Evolutionary conservation across 2,329 filamentous ascomycete genomes (phyloP).

Genomic region (Zalaria obscura): DNA sequence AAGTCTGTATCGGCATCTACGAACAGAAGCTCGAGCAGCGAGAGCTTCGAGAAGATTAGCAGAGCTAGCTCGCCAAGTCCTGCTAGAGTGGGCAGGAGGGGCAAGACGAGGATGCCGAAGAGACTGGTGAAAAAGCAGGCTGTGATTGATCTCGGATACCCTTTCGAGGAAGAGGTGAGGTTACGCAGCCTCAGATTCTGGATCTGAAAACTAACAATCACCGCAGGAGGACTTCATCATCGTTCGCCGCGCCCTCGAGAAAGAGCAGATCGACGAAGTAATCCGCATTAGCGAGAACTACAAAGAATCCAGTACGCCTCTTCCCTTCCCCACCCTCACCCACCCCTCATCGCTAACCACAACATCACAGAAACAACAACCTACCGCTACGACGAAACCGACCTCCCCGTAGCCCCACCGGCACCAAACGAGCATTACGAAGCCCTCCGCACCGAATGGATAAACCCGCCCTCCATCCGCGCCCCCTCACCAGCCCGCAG

Average conservation of each 20-base stretch:
- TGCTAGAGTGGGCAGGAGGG: constrained; percentile 40
- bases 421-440: constrained; percentile 16
- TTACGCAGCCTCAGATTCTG: neutral
- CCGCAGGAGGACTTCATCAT: constrained; percentile 63
- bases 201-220: constrained; percentile 18
- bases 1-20: constrained; percentile 1
- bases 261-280: constrained; percentile 82
- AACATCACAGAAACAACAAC: constrained; percentile 17
- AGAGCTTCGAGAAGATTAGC: constrained; percentile 22
- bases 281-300: constrained; percentile 72
- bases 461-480: constrained; percentile 22
- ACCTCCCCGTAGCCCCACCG: constrained; percentile 10
- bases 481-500: constrained; percentile 10
- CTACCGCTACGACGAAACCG: constrained; percentile 19
- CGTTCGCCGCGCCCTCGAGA: constrained; percentile 70
- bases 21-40: constrained; percentile 14
- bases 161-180: constrained; percentile 71
- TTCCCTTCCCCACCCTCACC: neutral
- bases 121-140: constrained; percentile 68
- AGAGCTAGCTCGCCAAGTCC: constrained; percentile 15
- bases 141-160: constrained; percentile 72
- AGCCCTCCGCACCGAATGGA: constrained; percentile 21
- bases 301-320: constrained; percentile 28
- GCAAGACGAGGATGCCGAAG: constrained; percentile 78
- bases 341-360: constrained; percentile 7